Evolutionary conservation across 345 rosid species (phyloP).

Genomic region (Angophora floribunda): DNA sequence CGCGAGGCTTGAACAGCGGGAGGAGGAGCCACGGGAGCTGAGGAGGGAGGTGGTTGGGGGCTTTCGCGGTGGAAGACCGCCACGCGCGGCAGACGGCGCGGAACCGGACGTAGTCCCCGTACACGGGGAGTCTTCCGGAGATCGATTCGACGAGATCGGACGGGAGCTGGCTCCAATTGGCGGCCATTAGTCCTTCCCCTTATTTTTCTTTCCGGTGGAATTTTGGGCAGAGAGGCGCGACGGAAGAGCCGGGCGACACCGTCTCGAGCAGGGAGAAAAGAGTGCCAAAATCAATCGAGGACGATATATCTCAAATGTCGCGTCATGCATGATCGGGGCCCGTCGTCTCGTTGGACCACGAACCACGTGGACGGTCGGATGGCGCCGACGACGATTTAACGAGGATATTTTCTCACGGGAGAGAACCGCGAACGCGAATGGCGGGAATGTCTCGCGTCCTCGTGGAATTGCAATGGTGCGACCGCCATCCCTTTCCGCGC

Average conservation of each 20-base stretch:
- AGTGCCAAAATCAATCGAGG: background rate
- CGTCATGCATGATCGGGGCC: background rate
- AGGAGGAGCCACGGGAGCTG: conserved; percentile 62
- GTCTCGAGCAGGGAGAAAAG: background rate
- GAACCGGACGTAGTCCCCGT: conserved; percentile 37
- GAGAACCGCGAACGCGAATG: background rate
- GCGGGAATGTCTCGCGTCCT: background rate
- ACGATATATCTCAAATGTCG: background rate
- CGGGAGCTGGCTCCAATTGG: conserved; percentile 44
- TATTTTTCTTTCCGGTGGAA: background rate
- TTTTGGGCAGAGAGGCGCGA: background rate
- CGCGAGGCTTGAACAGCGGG: conserved; percentile 11
- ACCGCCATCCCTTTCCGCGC: background rate
- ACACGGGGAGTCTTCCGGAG: conserved; percentile 14
- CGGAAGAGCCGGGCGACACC: background rate
- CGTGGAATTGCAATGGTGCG: background rate
- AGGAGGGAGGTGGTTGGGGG: conserved; percentile 36
- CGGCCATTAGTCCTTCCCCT: conserved; percentile 7
- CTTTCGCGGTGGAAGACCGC: conserved; percentile 19
- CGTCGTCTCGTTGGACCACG: background rate
- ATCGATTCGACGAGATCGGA: conserved; percentile 27
- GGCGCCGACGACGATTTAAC: background rate
- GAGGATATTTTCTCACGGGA: background rate
- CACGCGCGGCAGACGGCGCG: conserved; percentile 31
- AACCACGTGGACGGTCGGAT: background rate